These are phyloP conservation scores for Notholithocarpus densiflorus DNA, from an alignment of 306 rosid species.

Conservation along the genomic window DNA sequence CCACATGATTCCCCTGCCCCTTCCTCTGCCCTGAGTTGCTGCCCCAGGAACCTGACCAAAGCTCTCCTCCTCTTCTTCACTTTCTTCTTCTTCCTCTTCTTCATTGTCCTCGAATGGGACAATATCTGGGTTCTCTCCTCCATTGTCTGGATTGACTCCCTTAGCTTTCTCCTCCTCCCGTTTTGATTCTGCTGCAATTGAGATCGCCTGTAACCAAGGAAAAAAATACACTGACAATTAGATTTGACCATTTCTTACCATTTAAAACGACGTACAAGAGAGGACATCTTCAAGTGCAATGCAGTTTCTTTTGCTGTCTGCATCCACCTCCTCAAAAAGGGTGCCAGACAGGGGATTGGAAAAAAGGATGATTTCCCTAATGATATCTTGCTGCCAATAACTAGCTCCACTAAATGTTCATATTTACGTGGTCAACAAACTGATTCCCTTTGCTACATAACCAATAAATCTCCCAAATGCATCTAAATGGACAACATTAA, in stretches of 20 bases:
- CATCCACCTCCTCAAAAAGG: conserved; percentile 9
- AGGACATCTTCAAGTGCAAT: neutral
- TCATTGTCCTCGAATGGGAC: conserved; percentile 99
- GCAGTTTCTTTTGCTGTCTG: neutral
- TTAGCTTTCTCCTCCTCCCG: conserved; percentile 98
- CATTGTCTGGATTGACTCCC: conserved; percentile 90
- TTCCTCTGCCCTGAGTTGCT: conserved; percentile 79
- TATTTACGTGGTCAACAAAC: neutral
- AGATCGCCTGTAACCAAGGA: conserved; percentile 60
- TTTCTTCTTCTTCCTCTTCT: conserved; percentile 99
- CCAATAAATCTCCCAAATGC: neutral
- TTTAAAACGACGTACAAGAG: neutral
- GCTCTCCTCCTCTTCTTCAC: conserved; percentile 96
- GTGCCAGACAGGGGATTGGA: neutral
- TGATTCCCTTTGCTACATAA: neutral
- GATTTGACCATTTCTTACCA: conserved; percentile 14
- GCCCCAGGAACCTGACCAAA: conserved; percentile 59
- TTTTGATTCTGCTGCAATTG: conserved; percentile 88
- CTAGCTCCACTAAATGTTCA: neutral
- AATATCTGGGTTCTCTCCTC: conserved; percentile 91
- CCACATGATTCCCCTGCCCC: conserved; percentile 97
- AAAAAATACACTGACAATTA: conserved; percentile 1
- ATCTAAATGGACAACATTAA: neutral
- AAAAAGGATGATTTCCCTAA: neutral
- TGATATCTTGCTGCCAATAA: neutral